Conservation (phyloP, 23 red algal genomes). For the Gracilaria gracilis region DNA sequence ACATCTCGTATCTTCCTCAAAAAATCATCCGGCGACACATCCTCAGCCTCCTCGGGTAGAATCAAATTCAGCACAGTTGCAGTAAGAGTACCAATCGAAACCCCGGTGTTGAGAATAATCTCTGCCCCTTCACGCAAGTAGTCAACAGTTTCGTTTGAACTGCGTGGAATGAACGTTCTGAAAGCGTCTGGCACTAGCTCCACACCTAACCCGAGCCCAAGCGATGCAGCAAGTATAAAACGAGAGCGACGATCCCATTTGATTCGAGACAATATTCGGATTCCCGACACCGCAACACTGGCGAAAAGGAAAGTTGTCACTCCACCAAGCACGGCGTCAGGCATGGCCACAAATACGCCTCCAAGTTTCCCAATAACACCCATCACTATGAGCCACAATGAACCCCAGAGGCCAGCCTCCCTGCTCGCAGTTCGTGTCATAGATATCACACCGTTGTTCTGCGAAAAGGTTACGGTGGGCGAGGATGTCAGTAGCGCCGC, state of each 20-base stretch:
- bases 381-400: conserved; percentile 63
- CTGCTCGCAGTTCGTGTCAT: conserved; percentile 74
- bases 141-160: background rate
- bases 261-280: conserved; percentile 71
- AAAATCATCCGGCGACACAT: background rate
- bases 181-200: conserved; percentile 53
- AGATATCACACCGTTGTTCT: conserved; percentile 89
- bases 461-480: conserved; percentile 82
- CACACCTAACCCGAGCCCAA: conserved; percentile 74
- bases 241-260: conserved; percentile 65
- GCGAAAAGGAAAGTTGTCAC: conserved; percentile 90
- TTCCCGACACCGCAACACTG: conserved; percentile 74
- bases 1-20: background rate
- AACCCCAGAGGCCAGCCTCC: conserved; percentile 60
- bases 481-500: conserved; percentile 70
- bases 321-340: conserved; percentile 79
- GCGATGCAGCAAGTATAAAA: conserved; percentile 69
- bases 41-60: conserved; percentile 37
- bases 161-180: conserved; percentile 38
- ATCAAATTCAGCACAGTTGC: conserved; percentile 68
- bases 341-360: conserved; percentile 80
- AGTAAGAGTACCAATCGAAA: conserved; percentile 69
- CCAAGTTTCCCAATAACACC: conserved; percentile 80
- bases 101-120: conserved; percentile 70
- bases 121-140: conserved; percentile 46